phyloP scores from a whole-genome alignment of 441 rosid genomes.

The Jatropha podagrica region DNA sequence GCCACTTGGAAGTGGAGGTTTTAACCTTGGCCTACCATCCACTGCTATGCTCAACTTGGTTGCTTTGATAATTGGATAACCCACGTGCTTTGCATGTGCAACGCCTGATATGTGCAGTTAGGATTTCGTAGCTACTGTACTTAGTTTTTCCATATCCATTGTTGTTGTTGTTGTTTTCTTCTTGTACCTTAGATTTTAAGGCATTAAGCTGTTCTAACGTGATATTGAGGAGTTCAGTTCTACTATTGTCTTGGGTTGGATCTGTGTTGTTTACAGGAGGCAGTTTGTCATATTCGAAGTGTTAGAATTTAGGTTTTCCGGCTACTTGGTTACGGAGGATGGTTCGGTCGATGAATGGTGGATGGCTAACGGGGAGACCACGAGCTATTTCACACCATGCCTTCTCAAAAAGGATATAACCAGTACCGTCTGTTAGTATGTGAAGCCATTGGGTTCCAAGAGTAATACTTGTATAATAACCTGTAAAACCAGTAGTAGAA shows the following conservation, averaged over 20 bases:
- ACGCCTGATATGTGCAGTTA: slow-evolving; percentile 46
- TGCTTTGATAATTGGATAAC: slow-evolving; percentile 31
- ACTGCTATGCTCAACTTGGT: slow-evolving; percentile 27
- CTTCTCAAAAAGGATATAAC: neutral
- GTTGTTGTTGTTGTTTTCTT: neutral
- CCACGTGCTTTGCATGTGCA: slow-evolving; percentile 38
- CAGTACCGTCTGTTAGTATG: neutral
- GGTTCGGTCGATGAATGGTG: slow-evolving; percentile 10
- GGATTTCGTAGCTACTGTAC: neutral
- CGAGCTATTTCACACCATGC: slow-evolving; percentile 10
- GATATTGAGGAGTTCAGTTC: neutral
- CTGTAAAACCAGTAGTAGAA: slow-evolving; percentile 26
- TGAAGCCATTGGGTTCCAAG: slow-evolving; percentile 15
- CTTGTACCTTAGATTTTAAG: neutral
- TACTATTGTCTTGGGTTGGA: neutral
- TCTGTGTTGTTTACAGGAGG: neutral
- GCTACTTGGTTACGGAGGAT: slow-evolving; percentile 3
- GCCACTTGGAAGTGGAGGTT: slow-evolving; percentile 21
- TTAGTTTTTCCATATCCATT: neutral
- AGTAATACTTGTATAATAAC: neutral
- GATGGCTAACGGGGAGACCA: neutral
- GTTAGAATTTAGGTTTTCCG: slow-evolving; percentile 5
- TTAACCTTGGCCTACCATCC: slow-evolving; percentile 36
- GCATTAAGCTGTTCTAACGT: neutral
- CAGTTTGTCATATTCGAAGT: neutral